Conservation (phyloP, 164 flowering plant genomes). For the Euptelea pleiosperma region DNA sequence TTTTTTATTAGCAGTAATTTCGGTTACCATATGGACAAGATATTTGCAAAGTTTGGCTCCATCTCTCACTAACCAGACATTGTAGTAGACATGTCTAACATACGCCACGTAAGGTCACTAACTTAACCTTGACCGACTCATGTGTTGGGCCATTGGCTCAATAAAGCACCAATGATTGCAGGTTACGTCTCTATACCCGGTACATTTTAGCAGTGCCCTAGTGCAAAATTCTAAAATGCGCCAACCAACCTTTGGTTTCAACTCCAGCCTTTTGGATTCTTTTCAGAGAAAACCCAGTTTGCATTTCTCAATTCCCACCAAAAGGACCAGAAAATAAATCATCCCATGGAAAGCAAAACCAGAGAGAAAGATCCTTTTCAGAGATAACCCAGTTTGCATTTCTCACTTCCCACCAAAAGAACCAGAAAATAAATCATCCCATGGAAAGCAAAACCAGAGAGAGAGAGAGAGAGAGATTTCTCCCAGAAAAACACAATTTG, state of each 20-base stretch:
- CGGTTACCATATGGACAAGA: neutral
- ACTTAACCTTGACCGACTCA: conserved; percentile 22
- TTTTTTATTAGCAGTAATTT: no score
- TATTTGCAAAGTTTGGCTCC: neutral
- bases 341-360: neutral
- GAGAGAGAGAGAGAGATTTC: no score
- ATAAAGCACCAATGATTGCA: conserved; percentile 8
- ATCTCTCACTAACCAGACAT: conserved; percentile 15
- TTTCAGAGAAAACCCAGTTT: neutral
- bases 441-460: neutral
- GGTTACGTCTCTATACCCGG: neutral
- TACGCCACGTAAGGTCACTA: neutral
- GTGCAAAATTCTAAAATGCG: neutral
- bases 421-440: neutral
- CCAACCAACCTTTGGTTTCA: neutral
- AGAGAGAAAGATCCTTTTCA: neutral
- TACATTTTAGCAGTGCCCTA: neutral
- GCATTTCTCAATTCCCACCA: neutral
- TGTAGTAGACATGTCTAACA: neutral
- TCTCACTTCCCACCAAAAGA: neutral
- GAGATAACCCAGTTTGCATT: neutral
- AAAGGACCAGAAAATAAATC: neutral
- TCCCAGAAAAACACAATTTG: neutral
- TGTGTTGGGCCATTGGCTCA: neutral
- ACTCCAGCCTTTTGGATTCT: neutral